Conservation (phyloP, 306 rosid species). For the Myrica gale region DNA sequence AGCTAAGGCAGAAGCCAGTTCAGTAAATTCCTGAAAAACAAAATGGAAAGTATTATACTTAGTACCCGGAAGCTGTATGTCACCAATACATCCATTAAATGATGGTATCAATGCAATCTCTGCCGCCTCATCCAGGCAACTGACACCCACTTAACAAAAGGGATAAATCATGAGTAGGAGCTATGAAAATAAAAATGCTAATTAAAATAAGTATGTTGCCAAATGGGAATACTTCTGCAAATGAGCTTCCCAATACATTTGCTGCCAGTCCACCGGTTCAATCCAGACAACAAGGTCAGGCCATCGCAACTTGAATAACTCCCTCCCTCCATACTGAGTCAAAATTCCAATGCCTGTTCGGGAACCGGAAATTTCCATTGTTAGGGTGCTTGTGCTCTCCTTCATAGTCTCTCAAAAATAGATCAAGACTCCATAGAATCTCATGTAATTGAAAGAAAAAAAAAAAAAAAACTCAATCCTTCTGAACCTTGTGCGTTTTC, state of each 20-base stretch:
- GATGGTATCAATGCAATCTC: slow-evolving; percentile 62
- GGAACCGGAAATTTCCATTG: not conserved
- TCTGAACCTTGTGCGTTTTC: slow-evolving; percentile 65
- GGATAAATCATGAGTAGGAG: slow-evolving; percentile 18
- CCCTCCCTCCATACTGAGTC: slow-evolving; percentile 59
- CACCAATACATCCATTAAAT: slow-evolving; percentile 59
- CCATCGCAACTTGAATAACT: slow-evolving; percentile 54
- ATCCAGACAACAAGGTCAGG: slow-evolving; percentile 36
- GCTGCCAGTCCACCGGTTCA: slow-evolving; percentile 61
- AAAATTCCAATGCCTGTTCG: slow-evolving; percentile 51
- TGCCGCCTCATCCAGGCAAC: slow-evolving; percentile 85
- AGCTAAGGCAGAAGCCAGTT: slow-evolving; percentile 23
- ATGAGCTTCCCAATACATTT: slow-evolving; percentile 80
- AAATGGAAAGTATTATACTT: slow-evolving; percentile 5
- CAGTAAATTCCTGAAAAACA: not conserved
- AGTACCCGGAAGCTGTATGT: slow-evolving; percentile 66
- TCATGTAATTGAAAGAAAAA: slow-evolving; percentile 18
- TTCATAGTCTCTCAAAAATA: slow-evolving; percentile 1
- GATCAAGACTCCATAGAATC: slow-evolving; percentile 19
- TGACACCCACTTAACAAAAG: slow-evolving; percentile 39
- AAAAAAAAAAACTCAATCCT: slow-evolving; percentile 18
- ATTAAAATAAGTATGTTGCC: slow-evolving; percentile 8
- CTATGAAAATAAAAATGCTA: slow-evolving; percentile 5
- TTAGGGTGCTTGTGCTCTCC: not conserved
- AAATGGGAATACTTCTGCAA: slow-evolving; percentile 58